Evolutionary conservation across 192 early-diverging fungal genomes (phyloP).

Genomic region (Physocladia obscura): DNA sequence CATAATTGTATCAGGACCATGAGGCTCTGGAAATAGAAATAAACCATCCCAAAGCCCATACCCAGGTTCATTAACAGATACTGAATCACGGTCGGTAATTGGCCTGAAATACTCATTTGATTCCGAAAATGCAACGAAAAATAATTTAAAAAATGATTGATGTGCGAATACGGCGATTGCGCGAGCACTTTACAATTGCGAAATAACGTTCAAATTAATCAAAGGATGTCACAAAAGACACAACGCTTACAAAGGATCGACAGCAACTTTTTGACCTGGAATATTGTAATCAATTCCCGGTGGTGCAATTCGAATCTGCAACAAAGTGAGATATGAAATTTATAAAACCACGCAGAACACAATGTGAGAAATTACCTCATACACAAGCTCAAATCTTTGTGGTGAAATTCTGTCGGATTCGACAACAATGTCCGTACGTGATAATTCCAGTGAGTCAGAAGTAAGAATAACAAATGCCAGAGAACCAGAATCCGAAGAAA

Average conservation of each 20-base stretch:
- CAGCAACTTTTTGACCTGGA: slow-evolving; percentile 31
- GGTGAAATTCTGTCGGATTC: background rate
- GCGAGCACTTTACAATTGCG: slow-evolving; percentile 23
- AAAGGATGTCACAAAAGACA: background rate
- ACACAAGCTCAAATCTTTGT: background rate
- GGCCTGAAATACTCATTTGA: background rate
- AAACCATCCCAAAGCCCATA: slow-evolving; percentile 12
- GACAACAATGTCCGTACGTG: background rate
- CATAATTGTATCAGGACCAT: background rate
- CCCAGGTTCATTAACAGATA: slow-evolving; percentile 16
- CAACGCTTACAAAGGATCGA: slow-evolving; percentile 34
- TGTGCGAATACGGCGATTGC: slow-evolving; percentile 33
- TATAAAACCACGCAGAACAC: too few relatives aligned
- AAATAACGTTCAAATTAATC: background rate
- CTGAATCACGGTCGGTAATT: slow-evolving; percentile 1
- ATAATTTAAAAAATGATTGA: slow-evolving; percentile 4
- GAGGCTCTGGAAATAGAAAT: slow-evolving; percentile 2
- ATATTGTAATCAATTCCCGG: slow-evolving; percentile 29
- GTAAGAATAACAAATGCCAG: slow-evolving; percentile 24
- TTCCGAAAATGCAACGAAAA: background rate
- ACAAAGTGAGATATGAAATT: too few relatives aligned
- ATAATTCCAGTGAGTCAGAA: background rate
- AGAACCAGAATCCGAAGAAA: slow-evolving; percentile 33
- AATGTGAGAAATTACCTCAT: too few relatives aligned
- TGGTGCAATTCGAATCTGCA: slow-evolving; percentile 27